Evolutionary conservation across 768 basidiomycete species (phyloP).

Genomic region (Boletus rubescentipes): DNA sequence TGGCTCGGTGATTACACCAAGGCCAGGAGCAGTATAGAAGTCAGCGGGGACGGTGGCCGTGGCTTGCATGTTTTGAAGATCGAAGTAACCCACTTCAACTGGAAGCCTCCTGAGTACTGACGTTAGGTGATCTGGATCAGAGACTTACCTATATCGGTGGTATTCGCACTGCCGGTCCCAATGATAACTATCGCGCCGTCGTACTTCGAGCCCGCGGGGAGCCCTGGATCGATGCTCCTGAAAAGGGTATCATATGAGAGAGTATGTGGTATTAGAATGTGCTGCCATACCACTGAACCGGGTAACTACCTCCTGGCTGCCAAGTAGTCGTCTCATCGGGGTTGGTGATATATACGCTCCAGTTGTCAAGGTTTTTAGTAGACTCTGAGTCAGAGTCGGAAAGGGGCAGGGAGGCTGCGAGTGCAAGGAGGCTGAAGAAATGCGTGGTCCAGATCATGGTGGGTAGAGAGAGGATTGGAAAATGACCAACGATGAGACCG

Average conservation of each 20-base stretch:
- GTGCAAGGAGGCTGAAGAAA: conserved; percentile 7
- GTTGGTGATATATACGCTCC: conserved; percentile 18
- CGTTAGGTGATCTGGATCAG: not conserved
- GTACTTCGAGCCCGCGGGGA: too few species aligned
- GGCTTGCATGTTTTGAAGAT: conserved; percentile 27
- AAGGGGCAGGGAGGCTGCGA: conserved; percentile 12
- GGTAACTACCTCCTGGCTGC: not conserved
- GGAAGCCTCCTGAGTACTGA: conserved; percentile 4
- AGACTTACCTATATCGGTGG: conserved; percentile 16
- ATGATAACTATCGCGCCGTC: too few species aligned
- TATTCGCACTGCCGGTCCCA: too few species aligned
- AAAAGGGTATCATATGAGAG: not conserved
- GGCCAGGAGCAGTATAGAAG: too few species aligned
- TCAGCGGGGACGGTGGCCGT: conserved; percentile 22
- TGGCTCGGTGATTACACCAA: too few species aligned
- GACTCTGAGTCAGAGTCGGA: not conserved
- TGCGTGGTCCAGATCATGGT: conserved; percentile 1
- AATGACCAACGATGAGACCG: not conserved
- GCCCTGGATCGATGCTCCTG: too few species aligned
- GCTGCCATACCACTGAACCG: conserved; percentile 30
- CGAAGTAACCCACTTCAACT: conserved; percentile 26
- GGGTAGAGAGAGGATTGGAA: not conserved
- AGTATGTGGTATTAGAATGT: not conserved
- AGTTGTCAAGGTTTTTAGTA: conserved; percentile 26
- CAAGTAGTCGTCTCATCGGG: conserved; percentile 8